A percentile compares a stretch with the other conserved stretches of the same genome.
Evolutionary conservation across 2,329 filamentous ascomycete genomes (phyloP).

Genomic region (Alternaria hordeiaustralica): DNA sequence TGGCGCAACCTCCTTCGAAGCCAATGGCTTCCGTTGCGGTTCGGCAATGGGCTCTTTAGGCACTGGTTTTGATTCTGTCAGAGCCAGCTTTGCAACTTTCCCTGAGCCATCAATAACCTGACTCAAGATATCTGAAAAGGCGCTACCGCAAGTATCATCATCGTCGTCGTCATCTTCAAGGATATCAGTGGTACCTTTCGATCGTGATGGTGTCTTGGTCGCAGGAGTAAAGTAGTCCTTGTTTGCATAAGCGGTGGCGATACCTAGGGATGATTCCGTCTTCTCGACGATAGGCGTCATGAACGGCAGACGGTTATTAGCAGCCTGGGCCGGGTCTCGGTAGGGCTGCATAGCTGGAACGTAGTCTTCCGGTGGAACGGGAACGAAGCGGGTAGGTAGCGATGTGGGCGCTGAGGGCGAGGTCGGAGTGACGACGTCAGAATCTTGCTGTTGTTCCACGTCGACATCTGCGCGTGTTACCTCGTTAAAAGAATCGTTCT

Average conservation of each 20-base stretch:
- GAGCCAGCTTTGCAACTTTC: constrained; percentile 59
- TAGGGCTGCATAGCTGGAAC: constrained; percentile 79
- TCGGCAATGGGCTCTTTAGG: constrained; percentile 28
- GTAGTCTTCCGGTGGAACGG: constrained; percentile 85
- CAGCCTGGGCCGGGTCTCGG: constrained; percentile 78
- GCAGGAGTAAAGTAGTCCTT: constrained; percentile 71
- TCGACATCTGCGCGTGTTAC: constrained; percentile 36
- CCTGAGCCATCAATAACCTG: constrained; percentile 51
- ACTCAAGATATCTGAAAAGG: constrained; percentile 70
- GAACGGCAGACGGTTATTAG: constrained; percentile 91
- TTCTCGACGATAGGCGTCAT: constrained; percentile 99
- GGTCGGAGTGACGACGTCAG: constrained; percentile 56
- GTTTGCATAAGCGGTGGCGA: constrained; percentile 52
- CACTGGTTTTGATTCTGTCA: constrained; percentile 52
- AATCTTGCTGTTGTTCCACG: constrained; percentile 39
- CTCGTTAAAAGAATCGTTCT: constrained; percentile 47
- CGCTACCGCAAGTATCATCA: constrained; percentile 68
- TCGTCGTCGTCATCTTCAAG: constrained; percentile 47
- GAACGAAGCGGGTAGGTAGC: constrained; percentile 70
- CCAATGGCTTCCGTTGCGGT: constrained; percentile 21
- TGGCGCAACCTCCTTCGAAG: constrained; percentile 50
- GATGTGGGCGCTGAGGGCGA: constrained; percentile 48
- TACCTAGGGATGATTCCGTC: constrained; percentile 84
- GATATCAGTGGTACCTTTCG: constrained; percentile 48
- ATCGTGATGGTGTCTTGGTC: constrained; percentile 82